Base-by-base conservation (phyloP, 768 basidiomycete genomes). In the Podaxis sp. region DNA sequence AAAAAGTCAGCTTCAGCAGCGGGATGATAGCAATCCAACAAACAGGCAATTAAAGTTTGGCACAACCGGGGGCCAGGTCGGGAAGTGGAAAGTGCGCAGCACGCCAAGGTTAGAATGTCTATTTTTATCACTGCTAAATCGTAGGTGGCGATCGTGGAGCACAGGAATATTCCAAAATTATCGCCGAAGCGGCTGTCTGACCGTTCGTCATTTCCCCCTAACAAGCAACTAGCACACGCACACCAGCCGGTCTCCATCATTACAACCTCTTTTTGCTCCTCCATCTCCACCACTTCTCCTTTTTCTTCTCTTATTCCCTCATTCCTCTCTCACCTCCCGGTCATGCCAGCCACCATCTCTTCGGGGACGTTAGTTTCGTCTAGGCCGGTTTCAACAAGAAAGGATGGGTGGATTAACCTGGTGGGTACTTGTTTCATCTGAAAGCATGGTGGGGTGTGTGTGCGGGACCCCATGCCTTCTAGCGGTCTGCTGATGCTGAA, bases 351-450 rank as follows among this genome's bases (percentile, higher is more conserved):
- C 33, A 22, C 59, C 12, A 26, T 20, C 8, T 62, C 55, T 17
- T 62, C 55, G 26, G 61, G 38, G 17, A 49, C 53, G 3, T 38
- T 56, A 33, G 22, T 55, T 26, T 62, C 61, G 17, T 48, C 61
- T 26, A 20, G 20, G 22, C 50, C 33, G 33, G 37, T 13, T 37
- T 60, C 58, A 36, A 50, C 54, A 26, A 56, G 38, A 41, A 62
- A 40, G 48, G 58, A 56, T 33, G 48, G 44, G 10, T 64, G 65
- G 65, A 57, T 55, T 8, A 53, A 63, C 57, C 41, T 66, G 30
- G 65, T 66, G 30, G 41, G 58, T 28, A 46, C n/a, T 13, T 10
- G 38, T 50, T 55, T 48, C 26, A 38, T 50, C 15, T 38, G 24
- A 28, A 12, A 4, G 58, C 50, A 26, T 38, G 10, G 5, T 51